phyloP scores from a whole-genome alignment of 2,329 filamentous ascomycete species.

The Alternaria sp. region DNA sequence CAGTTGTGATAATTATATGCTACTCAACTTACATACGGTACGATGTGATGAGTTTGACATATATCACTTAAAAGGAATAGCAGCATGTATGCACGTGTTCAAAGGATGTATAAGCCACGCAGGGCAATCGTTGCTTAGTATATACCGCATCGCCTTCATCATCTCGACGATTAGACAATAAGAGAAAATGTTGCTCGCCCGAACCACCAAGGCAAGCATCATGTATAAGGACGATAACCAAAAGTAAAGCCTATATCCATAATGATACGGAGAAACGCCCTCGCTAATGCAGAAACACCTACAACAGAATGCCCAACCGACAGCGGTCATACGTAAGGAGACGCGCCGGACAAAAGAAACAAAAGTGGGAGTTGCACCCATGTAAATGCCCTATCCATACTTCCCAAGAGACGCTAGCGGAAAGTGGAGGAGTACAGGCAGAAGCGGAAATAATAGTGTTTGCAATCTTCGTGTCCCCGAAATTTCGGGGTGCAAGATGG shows the following conservation, averaged over 20 bases:
- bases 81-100: background rate
- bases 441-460: background rate
- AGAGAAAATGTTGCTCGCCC: background rate
- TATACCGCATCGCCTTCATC: background rate
- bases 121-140: conserved; percentile 9
- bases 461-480: background rate
- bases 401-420: conserved; percentile 9
- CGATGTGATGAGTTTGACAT: background rate
- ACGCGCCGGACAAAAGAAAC: conserved; percentile 1
- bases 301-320: conserved; percentile 10
- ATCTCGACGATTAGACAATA: background rate
- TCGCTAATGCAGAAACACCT: conserved; percentile 40
- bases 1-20: background rate
- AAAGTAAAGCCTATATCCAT: background rate
- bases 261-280: conserved; percentile 24
- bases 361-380: background rate
- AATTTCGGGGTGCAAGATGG: background rate
- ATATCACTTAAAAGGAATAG: background rate
- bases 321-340: conserved; percentile 3
- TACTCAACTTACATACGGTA: background rate
- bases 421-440: background rate
- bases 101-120: conserved; percentile 2
- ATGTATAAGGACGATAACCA: background rate
- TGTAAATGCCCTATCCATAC: background rate
- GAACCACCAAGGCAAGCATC: background rate